These are phyloP conservation scores for Truncatella angustata DNA, from an alignment of 2,329 filamentous ascomycete species.

Conservation along the genomic window DNA sequence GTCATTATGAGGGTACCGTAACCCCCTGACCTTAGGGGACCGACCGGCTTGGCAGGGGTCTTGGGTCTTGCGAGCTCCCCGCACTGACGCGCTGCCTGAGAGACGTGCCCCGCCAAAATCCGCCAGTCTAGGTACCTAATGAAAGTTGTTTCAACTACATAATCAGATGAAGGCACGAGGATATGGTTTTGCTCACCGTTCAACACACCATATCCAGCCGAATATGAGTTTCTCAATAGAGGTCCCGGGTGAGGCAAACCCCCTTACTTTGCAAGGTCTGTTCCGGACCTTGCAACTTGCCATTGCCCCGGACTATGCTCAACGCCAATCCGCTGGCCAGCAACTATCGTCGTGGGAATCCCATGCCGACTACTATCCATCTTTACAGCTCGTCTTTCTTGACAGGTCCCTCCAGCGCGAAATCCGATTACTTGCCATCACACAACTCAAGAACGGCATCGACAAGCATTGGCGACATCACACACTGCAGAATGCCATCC, in stretches of 20 bases:
- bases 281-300: conserved; percentile 63
- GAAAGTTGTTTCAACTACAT: too few species aligned
- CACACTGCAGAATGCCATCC: conserved; percentile 61
- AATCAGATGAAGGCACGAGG: too few species aligned
- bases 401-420: conserved; percentile 74
- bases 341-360: conserved; percentile 72
- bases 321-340: conserved; percentile 66
- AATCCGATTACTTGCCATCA: conserved; percentile 84
- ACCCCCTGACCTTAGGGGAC: too few species aligned
- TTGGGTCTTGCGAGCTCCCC: too few species aligned
- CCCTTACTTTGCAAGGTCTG: conserved; percentile 62
- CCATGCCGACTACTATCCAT: conserved; percentile 60
- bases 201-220: conserved; percentile 1
- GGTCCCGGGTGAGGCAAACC: conserved; percentile 77
- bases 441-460: conserved; percentile 94
- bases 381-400: conserved; percentile 69
- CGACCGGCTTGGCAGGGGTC: too few species aligned
- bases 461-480: conserved; percentile 87
- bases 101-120: too few species aligned
- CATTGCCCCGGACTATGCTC: conserved; percentile 58
- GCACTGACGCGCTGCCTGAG: too few species aligned
- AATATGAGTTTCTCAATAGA: conserved; percentile 72
- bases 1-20: too few species aligned
- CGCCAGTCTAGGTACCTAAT: too few species aligned
- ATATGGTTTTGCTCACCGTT: too few species aligned